Conservation (phyloP, 495 filamentous ascomycete genomes). For the Oidiodendron maius region DNA sequence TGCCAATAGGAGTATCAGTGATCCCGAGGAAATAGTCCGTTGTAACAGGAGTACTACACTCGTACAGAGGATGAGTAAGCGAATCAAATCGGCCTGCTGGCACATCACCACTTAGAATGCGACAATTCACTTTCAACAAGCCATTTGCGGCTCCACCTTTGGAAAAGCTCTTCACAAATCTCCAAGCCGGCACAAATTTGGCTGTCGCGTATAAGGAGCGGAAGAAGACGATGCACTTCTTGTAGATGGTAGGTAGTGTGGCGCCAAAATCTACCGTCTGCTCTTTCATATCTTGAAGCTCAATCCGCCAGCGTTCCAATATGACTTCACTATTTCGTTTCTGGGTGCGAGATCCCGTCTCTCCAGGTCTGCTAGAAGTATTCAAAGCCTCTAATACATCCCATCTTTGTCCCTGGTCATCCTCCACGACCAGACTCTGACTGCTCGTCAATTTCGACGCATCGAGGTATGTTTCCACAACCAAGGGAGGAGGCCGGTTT, state of each 20-base stretch:
- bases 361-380: conserved; percentile 51
- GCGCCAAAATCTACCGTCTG: conserved; percentile 58
- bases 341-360: conserved; percentile 37
- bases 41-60: conserved; percentile 58
- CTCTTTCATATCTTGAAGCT: conserved; percentile 57
- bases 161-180: conserved; percentile 66
- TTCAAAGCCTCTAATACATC: conserved; percentile 82
- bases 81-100: conserved; percentile 49
- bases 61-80: conserved; percentile 65
- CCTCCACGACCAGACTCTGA: conserved; percentile 80
- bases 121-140: conserved; percentile 71
- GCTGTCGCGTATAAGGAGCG: conserved; percentile 82
- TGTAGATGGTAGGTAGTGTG: conserved; percentile 84
- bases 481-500: conserved; percentile 74
- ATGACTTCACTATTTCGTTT: conserved; percentile 60
- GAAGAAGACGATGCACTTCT: conserved; percentile 91
- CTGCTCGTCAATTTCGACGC: conserved; percentile 71
- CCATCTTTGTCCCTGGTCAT: conserved; percentile 86
- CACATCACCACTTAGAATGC: conserved; percentile 58
- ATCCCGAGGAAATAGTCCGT: conserved; percentile 72
- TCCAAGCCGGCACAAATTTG: conserved; percentile 82
- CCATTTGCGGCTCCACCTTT: conserved; percentile 54
- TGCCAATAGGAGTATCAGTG: conserved; percentile 78
- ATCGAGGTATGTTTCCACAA: conserved; percentile 89
- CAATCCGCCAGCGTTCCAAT: conserved; percentile 84